Conservation (phyloP, 2,329 filamentous ascomycete species). For the Bipolaris cookei region DNA sequence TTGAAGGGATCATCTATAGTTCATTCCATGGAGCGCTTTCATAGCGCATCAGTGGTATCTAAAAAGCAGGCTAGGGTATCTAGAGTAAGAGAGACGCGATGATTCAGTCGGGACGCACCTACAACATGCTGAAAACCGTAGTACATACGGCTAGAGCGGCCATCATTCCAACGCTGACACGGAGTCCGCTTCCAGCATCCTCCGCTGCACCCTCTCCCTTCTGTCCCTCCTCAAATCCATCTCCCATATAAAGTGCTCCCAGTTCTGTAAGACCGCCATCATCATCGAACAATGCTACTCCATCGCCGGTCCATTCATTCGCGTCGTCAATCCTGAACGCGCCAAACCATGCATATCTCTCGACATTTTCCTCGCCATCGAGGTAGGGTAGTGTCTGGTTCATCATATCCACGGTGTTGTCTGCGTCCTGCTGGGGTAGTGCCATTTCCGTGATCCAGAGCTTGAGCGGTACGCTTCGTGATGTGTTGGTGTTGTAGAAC, state of each 20-base stretch:
- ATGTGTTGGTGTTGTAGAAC: constrained; percentile 57
- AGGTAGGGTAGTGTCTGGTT: constrained; percentile 72
- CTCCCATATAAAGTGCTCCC: constrained; percentile 44
- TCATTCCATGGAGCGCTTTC: not conserved
- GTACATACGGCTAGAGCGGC: constrained; percentile 6
- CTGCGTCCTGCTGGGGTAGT: constrained; percentile 61
- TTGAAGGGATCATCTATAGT: no score
- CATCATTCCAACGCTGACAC: constrained; percentile 20
- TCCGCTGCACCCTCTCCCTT: constrained; percentile 36
- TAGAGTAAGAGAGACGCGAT: not conserved
- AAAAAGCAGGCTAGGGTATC: constrained; percentile 8
- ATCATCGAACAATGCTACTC: constrained; percentile 43
- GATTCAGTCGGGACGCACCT: not conserved
- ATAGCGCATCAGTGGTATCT: not conserved
- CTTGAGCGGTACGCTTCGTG: constrained; percentile 49
- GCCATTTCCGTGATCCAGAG: constrained; percentile 85
- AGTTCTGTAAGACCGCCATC: constrained; percentile 42
- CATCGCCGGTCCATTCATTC: constrained; percentile 47
- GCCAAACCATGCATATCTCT: constrained; percentile 47
- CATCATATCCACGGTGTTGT: constrained; percentile 69
- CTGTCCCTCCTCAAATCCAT: constrained; percentile 39
- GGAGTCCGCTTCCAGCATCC: constrained; percentile 17
- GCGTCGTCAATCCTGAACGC: constrained; percentile 43
- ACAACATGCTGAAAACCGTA: constrained; percentile 7
- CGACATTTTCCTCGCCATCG: constrained; percentile 62